phyloP scores from a whole-genome alignment of 768 basidiomycete species.

The Mycena metata region DNA sequence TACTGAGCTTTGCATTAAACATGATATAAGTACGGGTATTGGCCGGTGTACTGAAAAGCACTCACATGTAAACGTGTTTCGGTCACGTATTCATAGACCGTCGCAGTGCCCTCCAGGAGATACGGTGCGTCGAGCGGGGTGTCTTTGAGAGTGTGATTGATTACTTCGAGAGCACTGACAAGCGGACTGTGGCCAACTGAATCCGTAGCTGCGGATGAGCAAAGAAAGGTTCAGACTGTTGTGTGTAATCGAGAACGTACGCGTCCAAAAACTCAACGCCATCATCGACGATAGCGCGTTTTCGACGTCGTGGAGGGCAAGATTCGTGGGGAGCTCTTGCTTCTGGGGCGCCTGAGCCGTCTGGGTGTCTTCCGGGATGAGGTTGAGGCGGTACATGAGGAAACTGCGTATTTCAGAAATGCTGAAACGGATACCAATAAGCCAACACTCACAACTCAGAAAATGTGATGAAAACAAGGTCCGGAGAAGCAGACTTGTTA shows the following conservation, averaged over 20 bases:
- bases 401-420: constrained; percentile 8
- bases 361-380: no score
- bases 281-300: constrained; percentile 24
- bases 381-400: constrained; percentile 5
- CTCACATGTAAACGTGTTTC: constrained; percentile 10
- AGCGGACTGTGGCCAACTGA: constrained; percentile 11
- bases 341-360: no score
- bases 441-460: background rate
- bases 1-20: no score
- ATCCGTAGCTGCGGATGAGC: no score
- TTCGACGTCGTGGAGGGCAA: constrained; percentile 32
- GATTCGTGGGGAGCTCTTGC: background rate
- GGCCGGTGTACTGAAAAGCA: constrained; percentile 2
- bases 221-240: no score
- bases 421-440: constrained; percentile 13
- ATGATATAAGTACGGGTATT: no score
- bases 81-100: constrained; percentile 9
- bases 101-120: constrained; percentile 11
- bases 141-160: no score
- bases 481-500: constrained; percentile 2
- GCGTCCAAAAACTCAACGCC: no score
- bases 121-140: no score
- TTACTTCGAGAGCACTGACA: no score
- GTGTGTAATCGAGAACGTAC: no score
- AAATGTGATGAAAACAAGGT: constrained; percentile 7